phyloP scores from a whole-genome alignment of 495 filamentous ascomycete genomes.

The Astrocystis sublimbata region DNA sequence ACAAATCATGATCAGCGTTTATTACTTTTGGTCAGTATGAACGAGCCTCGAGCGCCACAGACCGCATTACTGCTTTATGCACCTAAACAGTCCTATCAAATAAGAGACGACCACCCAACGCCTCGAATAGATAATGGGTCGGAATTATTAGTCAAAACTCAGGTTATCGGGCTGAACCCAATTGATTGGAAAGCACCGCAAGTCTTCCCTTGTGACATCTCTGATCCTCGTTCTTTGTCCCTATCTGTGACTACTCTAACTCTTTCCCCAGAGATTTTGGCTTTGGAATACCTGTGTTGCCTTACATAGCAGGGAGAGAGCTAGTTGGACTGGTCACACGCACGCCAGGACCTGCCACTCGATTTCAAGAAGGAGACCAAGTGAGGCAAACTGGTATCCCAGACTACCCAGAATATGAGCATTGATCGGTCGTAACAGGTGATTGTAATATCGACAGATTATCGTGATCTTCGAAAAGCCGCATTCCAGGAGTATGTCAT shows the following conservation, averaged over 20 bases:
- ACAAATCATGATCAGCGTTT: neutral
- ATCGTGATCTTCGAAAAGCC: conserved; percentile 67
- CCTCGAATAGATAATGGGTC: conserved; percentile 57
- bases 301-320: conserved; percentile 68
- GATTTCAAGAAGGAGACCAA: conserved; percentile 55
- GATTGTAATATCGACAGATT: conserved; percentile 67
- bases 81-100: conserved; percentile 43
- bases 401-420: neutral
- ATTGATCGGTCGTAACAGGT: conserved; percentile 34
- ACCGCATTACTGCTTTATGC: conserved; percentile 47
- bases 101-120: conserved; percentile 49
- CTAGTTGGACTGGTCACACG: conserved; percentile 60
- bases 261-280: conserved; percentile 57
- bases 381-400: conserved; percentile 31
- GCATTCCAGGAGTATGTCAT: conserved; percentile 70
- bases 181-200: conserved; percentile 76
- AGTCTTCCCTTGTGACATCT: conserved; percentile 18
- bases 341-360: conserved; percentile 41
- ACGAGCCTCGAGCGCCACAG: conserved; percentile 29
- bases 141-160: conserved; percentile 50
- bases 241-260: conserved; percentile 1
- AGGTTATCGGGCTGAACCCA: conserved; percentile 63
- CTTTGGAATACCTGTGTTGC: conserved; percentile 63
- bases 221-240: conserved; percentile 2
- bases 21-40: conserved; percentile 6